These are phyloP conservation scores for Ustilago tritici DNA, from an alignment of 1,284 basidiomycete species.

Conservation along the genomic window DNA sequence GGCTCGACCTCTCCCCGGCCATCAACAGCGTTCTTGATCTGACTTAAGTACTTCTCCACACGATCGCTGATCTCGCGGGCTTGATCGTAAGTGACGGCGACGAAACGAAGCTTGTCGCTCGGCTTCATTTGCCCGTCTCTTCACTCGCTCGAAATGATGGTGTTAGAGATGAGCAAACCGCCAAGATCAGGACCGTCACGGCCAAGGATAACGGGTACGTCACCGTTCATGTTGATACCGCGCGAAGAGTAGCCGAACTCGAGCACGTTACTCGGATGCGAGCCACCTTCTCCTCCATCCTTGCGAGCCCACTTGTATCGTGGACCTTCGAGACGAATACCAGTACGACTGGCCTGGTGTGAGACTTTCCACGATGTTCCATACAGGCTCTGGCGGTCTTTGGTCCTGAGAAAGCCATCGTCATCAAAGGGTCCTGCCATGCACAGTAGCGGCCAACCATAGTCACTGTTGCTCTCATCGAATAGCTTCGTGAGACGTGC, in stretches of 20 bases:
- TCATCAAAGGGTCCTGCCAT: conserved; percentile 78
- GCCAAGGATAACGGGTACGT: conserved; percentile 78
- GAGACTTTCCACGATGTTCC: conserved; percentile 24
- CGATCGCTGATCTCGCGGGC: conserved; percentile 66
- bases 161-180: conserved; percentile 70
- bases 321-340: conserved; percentile 67
- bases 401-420: conserved; percentile 73
- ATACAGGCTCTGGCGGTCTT: conserved; percentile 43
- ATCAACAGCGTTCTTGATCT: conserved; percentile 3
- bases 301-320: conserved; percentile 73
- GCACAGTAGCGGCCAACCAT: conserved; percentile 74
- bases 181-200: conserved; percentile 75
- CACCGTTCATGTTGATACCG: conserved; percentile 77
- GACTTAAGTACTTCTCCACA: conserved; percentile 9
- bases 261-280: conserved; percentile 79
- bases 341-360: conserved; percentile 67
- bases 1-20: conserved; percentile 9
- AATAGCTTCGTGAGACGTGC: conserved; percentile 14
- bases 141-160: conserved; percentile 74
- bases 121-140: conserved; percentile 77
- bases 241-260: conserved; percentile 78
- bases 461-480: conserved; percentile 13
- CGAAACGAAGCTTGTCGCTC: conserved; percentile 74
- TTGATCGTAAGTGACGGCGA: conserved; percentile 72
- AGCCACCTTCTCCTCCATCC: conserved; percentile 79